Base-by-base conservation (phyloP, 2,329 filamentous ascomycete species). In the Neobulgaria alba region DNA sequence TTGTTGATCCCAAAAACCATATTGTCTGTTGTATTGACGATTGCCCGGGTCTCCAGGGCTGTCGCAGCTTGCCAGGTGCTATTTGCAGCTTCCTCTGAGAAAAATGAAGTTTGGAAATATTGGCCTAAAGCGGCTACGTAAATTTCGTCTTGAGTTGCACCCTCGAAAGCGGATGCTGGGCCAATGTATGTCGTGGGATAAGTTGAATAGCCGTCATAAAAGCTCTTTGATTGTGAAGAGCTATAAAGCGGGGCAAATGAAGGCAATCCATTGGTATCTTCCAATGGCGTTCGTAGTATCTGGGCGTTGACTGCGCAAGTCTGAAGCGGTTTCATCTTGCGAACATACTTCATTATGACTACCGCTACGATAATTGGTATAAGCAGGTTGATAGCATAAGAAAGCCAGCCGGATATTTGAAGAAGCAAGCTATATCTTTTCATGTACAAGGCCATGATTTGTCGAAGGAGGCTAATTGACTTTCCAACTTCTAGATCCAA, bases 391-490 rank as follows among this genome's bases (percentile, higher is more conserved):
- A 70, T 73, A 10, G 72, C 52, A 48, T 77, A 79, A 1, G 77
- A 76, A 47, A 79, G 67, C 44, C 67, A 72, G 8, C 52, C 51
- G 3, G 50, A 40, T 49, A 79, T 80, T 18, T 77, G 69, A 21
- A 68, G 65, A 10, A 80, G 59, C 18, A 82, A 75, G 0, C 69
- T 75, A 36, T 69, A 62, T 42, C 78, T 66, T 53, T 82, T 82
- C 33, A 66, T 61, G 54, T 81, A 78, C 19, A 82, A 60, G 2
- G 79, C 70, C 56, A 67, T 65, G 1, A 74, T 69, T 61, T 82
- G 78, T 43, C 66, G 65, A 5, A 66, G 51, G 55, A 79, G 69
- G 1, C 68, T 66, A 19, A 78, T 72, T 8, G 68, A 67, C 45
- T 63, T 65, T 2, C 77, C 77, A 14, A 72, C 70, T 26, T 67